Base-by-base conservation (phyloP, 768 basidiomycete genomes). In the Trametes punicea region DNA sequence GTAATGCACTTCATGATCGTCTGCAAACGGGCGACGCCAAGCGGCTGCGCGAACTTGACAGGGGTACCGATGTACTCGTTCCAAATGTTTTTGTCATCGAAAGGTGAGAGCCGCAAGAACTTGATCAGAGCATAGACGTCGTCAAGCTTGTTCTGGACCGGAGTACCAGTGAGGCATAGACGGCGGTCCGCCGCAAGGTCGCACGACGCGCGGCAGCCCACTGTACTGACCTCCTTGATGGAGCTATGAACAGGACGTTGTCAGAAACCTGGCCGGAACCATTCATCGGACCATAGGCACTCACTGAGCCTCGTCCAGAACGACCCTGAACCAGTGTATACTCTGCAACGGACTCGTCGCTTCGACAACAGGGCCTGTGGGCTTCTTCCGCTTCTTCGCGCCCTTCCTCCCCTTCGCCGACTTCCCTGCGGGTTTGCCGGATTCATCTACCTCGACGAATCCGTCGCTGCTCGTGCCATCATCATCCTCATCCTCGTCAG, bases 141-240 rank as follows among this genome's bases (percentile, higher is more conserved):
- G 73, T 98, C 97, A 49, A 98, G 82, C 72, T 96, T 97, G 78
- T 99, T 99, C 75, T 99, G 97, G 33, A 99, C 93, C 1, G 97
- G 97, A 7, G 97, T 99, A 53, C 97, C 97, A n/a, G 95, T 95
- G 36, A 99, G 77, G 70, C 93, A 95, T 39, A 98, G 76, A 15
- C 97, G 85, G 49, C 97, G 85, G 67, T 98, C 92, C 15, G 97
- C 93, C 71, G 88, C 81, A 46, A 99, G 81, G 69, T 97, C 94
- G 71, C 97, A 98, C 11, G 90, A 94, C 6, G 97, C 97, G 53
- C 92, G 85, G 60, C 94, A 93, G 40, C 89, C 95, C 39, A 98
- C 92, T 1, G 97, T 99, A 21, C 83, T 81, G 6, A 92, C 88
- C 72, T 98, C 96, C 71, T 99, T 99, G 74, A 99, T 99, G 55